These are phyloP conservation scores for Psidium guajava DNA, from an alignment of 345 rosid species.

Conservation along the genomic window DNA sequence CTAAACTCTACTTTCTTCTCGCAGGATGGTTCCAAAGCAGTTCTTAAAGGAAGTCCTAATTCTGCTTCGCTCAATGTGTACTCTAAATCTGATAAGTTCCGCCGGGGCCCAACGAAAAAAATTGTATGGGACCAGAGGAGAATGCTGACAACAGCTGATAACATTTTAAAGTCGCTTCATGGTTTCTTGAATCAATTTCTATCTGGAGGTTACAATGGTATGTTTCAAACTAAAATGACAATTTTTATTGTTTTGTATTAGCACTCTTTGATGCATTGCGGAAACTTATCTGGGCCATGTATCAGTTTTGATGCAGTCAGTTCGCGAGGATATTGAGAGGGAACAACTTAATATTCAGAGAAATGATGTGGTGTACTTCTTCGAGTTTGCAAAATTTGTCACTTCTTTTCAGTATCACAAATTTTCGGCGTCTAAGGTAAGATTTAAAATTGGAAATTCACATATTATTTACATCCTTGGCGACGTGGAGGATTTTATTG, in stretches of 20 bases:
- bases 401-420: constrained; percentile 74
- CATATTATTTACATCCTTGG: neutral
- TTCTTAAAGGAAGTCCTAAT: constrained; percentile 53
- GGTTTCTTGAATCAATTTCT: constrained; percentile 75
- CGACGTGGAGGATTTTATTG: neutral
- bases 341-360: constrained; percentile 76
- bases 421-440: constrained; percentile 50
- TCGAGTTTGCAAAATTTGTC: constrained; percentile 73
- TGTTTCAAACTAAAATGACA: neutral
- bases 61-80: constrained; percentile 22
- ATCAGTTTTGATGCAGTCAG: constrained; percentile 75
- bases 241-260: constrained; percentile 1
- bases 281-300: constrained; percentile 4
- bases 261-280: constrained; percentile 1
- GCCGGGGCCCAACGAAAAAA: constrained; percentile 37
- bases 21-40: constrained; percentile 83
- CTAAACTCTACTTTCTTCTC: neutral
- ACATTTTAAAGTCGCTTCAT: constrained; percentile 51
- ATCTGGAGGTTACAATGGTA: constrained; percentile 88
- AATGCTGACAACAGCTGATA: constrained; percentile 34
- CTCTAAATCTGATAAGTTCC: constrained; percentile 32
- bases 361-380: constrained; percentile 57
- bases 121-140: constrained; percentile 52
- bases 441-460: constrained; percentile 3
- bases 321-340: constrained; percentile 74